Evolutionary conservation across 768 basidiomycete species (phyloP), one percentile per base, ranked within the genome.

Genomic region (Cystofilobasidium ferigula): DNA sequence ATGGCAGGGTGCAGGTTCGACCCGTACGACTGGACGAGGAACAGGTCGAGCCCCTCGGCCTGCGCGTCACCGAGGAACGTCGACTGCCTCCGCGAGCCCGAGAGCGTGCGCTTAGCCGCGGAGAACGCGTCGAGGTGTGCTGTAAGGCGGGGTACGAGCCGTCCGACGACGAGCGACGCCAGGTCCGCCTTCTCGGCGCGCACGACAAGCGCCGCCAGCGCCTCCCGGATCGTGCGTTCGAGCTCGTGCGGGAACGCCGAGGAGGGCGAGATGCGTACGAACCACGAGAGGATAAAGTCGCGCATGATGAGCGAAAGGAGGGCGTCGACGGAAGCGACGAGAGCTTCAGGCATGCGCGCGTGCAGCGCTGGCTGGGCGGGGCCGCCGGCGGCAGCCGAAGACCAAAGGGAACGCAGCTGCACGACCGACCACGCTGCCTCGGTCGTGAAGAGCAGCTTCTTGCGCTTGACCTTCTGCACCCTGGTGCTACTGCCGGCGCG

Each of bases 381-480:
- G 30, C 32, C 2, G 28, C 60, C 32, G 60, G 28, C 14, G 61
- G 84, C 78, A 64, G 80, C 83, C 70, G 86, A 83, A 3, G 88
- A 88, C 92, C 91, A 94, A 75, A 87, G 84, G n/a, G 88, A 88
- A 36, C 91, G 84, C 53, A 83, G 90, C 59, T 88, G 79, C 56
- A 89, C 87, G 0, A 86, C 90, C 72, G 92, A 88, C 92, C 92
- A 95, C 36, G 91, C 92, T 64, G 92, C 89, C 30, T 90, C 89
- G 3, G 90, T 90, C 5, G 89, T 89, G 78, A 95, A 94, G 3
- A 83, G 82, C 57, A 92, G 80, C 0, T 78, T 77, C 40, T 68
- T 57, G 38, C 35, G 24, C n/a, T 4, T 48, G 54, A 60, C 3
- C 32, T 26, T 47, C 54, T 47, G 9, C 24, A 36, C 10, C 57